Evolutionary conservation across 345 rosid species (phyloP), one percentile per base, ranked within the genome.

Genomic region (Eucalyptus fibrosa): DNA sequence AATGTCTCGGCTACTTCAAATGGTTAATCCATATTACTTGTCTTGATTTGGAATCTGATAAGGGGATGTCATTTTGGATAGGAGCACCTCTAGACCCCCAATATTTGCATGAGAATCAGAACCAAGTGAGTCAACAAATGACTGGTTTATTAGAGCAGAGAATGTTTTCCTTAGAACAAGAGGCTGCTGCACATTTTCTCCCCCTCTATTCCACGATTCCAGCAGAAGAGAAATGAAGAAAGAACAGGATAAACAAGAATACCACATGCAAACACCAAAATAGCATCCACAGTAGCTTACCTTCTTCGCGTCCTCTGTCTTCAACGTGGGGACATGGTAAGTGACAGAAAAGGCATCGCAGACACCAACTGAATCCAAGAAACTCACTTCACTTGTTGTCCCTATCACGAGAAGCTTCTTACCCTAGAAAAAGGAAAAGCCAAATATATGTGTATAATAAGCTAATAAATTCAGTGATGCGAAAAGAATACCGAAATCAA

Each of bases 331-430:
- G 87, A 98, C 93, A 49, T 92, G 91, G 91, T 97, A 95, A 50
- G 96, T 93, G 90, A 98, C 94, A 56, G 99, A 93, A 92, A 98
- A 98, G 44, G 97, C 92, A 89, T 95, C 96, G 65, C 96, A 93
- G 69, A 97, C 50, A 49, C 97, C 97, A 88, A 98, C 89, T 30
- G 98, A 95, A 87, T 96, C 98, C 91, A 97, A 93, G 94, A 97
- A 97, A 87, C 90, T 91, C 69, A 96, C 92, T 91, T 97, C 96
- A 91, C 99, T 97, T 34, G 99, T 97, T 88, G 99, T 97, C 86
- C 99, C 99, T 19, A 97, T 91, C 90, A 98, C 99, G 45, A 98
- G 90, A 92, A 98, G 98, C 62, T 96, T 97, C 88, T 96, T 98
- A 50, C 98, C 99, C 98, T 98, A 94, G 92, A 7, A 90, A 60